These are phyloP conservation scores for Phytophthora lateralis DNA, from an alignment of 352 stramenopile species.

Conservation along the genomic window DNA sequence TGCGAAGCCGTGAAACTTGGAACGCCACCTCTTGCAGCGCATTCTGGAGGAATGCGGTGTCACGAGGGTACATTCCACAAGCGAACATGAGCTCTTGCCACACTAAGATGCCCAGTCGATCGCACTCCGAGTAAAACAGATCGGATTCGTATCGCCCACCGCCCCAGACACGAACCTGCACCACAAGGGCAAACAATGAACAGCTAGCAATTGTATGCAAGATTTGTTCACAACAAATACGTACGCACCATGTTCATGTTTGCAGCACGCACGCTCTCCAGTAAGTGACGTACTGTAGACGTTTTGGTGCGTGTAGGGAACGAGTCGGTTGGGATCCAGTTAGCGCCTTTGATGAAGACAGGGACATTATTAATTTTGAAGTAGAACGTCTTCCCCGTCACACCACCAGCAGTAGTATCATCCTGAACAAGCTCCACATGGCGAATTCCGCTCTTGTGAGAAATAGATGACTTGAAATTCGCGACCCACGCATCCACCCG, in stretches of 20 bases:
- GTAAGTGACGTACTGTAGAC: constrained; percentile 48
- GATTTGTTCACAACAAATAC: background rate
- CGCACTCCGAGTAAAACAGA: constrained; percentile 81
- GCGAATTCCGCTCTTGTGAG: constrained; percentile 63
- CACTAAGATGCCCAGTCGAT: constrained; percentile 84
- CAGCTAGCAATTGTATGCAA: background rate
- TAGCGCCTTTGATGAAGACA: constrained; percentile 79
- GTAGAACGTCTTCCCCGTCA: constrained; percentile 67
- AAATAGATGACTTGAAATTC: constrained; percentile 37
- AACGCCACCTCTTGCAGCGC: constrained; percentile 61
- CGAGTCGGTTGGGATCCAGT: constrained; percentile 82
- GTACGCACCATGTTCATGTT: constrained; percentile 86
- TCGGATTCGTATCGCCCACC: constrained; percentile 88
- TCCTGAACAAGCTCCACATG: constrained; percentile 66
- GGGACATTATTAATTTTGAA: constrained; percentile 74
- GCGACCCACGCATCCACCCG: constrained; percentile 42
- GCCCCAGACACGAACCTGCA: constrained; percentile 84
- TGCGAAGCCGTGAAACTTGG: constrained; percentile 69
- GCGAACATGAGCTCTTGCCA: constrained; percentile 94
- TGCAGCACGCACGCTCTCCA: constrained; percentile 57
- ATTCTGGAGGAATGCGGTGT: constrained; percentile 63
- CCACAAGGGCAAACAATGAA: constrained; percentile 1
- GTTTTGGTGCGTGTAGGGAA: constrained; percentile 64
- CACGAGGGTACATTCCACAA: constrained; percentile 83
- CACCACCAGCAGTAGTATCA: constrained; percentile 47